Conservation (phyloP, 2,329 filamentous ascomycete species). For the Pezicula carpinea region DNA sequence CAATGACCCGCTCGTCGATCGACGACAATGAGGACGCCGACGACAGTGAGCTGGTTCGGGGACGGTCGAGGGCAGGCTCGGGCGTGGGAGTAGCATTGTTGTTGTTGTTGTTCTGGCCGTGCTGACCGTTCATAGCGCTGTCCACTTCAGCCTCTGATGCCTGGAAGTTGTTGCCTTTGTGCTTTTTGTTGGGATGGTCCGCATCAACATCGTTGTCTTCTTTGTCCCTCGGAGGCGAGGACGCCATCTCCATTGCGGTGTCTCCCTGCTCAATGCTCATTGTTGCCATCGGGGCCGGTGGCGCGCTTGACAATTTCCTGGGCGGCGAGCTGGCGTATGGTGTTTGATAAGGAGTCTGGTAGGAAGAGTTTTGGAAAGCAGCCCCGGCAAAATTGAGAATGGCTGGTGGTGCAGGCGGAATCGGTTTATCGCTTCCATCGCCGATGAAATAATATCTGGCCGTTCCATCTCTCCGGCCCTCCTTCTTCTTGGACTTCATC, state of each 20-base stretch:
- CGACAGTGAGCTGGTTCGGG: conserved; percentile 23
- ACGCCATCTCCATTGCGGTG: conserved; percentile 5
- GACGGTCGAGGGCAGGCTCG: conserved; percentile 1
- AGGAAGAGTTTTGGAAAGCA: conserved; percentile 1
- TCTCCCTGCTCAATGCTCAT: neutral
- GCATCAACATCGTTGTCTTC: conserved; percentile 11
- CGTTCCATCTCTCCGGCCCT: conserved; percentile 50
- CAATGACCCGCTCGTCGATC: conserved; percentile 26
- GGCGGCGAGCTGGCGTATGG: conserved; percentile 13
- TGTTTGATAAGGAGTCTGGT: conserved; percentile 13
- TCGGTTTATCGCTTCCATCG: conserved; percentile 21
- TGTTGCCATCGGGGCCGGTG: neutral
- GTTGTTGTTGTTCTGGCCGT: neutral
- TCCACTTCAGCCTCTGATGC: conserved; percentile 15
- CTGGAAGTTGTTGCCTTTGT: conserved; percentile 17
- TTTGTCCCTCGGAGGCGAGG: conserved; percentile 12
- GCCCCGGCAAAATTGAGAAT: conserved; percentile 6
- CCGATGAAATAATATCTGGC: conserved; percentile 46
- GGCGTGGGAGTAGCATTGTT: conserved; percentile 2
- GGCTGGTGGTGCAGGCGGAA: conserved; percentile 12
- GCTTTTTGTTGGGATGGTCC: conserved; percentile 22
- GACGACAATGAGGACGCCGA: conserved; percentile 34
- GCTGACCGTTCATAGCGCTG: conserved; percentile 4
- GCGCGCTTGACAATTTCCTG: neutral
- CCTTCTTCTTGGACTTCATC: conserved; percentile 49